Evolutionary conservation across 2,329 filamentous ascomycete genomes (phyloP).

Genomic region (Ascochyta koolunga): DNA sequence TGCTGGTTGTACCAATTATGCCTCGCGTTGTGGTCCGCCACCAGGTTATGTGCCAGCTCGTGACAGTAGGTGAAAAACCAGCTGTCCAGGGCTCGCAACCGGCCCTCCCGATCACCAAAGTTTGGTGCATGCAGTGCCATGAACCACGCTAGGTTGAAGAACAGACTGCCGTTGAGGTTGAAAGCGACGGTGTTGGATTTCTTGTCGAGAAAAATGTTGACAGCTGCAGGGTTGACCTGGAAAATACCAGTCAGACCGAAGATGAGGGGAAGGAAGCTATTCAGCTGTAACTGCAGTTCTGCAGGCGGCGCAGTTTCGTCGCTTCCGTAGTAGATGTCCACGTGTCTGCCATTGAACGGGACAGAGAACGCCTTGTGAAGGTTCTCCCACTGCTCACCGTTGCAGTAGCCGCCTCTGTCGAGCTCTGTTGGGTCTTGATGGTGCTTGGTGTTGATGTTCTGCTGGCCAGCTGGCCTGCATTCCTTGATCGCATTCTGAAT

Average conservation of each 20-base stretch:
- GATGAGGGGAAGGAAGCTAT: slow-evolving; percentile 42
- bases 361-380: slow-evolving; percentile 46
- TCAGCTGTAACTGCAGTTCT: slow-evolving; percentile 35
- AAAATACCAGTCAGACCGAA: slow-evolving; percentile 59
- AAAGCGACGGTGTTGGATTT: slow-evolving; percentile 86
- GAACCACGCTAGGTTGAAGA: slow-evolving; percentile 93
- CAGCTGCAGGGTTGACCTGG: slow-evolving; percentile 66
- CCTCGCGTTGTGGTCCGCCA: slow-evolving; percentile 66
- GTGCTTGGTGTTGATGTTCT: slow-evolving; percentile 42
- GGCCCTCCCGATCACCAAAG: slow-evolving; percentile 35
- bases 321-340: slow-evolving; percentile 46
- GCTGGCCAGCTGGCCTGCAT: slow-evolving; percentile 42
- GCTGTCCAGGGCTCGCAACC: slow-evolving; percentile 65
- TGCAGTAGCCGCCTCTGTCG: slow-evolving; percentile 47
- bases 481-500: slow-evolving; percentile 48
- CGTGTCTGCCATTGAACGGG: slow-evolving; percentile 40
- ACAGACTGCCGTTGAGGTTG: slow-evolving; percentile 84
- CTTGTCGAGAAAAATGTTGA: slow-evolving; percentile 90
- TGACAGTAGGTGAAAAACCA: slow-evolving; percentile 98
- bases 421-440: slow-evolving; percentile 47
- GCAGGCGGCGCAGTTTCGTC: slow-evolving; percentile 34
- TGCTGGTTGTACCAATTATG: slow-evolving; percentile 48
- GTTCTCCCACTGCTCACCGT: slow-evolving; percentile 47
- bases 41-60: slow-evolving; percentile 93
- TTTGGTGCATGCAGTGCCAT: slow-evolving; percentile 68